Evolutionary conservation across 805 yeast species (phyloP), one percentile per base, ranked within the genome.

Genomic region (Sugiyamaella valdiviana): DNA sequence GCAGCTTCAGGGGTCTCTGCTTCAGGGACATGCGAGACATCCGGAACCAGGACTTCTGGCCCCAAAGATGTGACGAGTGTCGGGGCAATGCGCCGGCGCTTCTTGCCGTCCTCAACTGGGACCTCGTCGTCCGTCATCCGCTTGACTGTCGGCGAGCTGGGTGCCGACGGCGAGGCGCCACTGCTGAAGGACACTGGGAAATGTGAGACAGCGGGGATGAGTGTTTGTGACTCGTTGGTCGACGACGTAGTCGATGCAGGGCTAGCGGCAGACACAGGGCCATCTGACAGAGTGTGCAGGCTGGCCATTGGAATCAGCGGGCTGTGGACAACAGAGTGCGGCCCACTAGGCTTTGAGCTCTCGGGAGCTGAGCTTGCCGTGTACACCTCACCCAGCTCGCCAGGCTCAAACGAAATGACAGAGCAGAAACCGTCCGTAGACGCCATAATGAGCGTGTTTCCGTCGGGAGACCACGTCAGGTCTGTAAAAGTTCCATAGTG

Each of bases 391-490:
- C 96, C 96, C 29, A 87, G 70, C 10, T 78, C 71, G 2, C 67
- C 74, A 1, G 67, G 64, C 3, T 75, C 75, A 42, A 88, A 76
- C 5, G 70, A 64, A 1, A 90, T 64, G 40, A 75, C 75, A 0
- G 96, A 83, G 55, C 96, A 84, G 63, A 89, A 91, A 16, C 98
- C 98, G 64, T 93, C 99, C 0, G 95, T 85, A 0, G 96, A 85
- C 5, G 95, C 80, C 20, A 85, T 72, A 57, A 91, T 70, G 15
- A 93, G 65, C 12, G 77, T 68, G 14, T 66, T 65, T 0, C 98
- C 99, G 63, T 86, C 89, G 3, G 68, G 65, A 19, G 85, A 75
- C 99, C 99, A 93, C 6, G 83, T 68, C 42, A 91, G 60, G 63
- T 93, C 99, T 0, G 99, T 90, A 29, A 93, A 74, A 1, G 93